Evolutionary conservation across 257 asterid species (phyloP).

Genomic region (Nicotiana obtusifolia): DNA sequence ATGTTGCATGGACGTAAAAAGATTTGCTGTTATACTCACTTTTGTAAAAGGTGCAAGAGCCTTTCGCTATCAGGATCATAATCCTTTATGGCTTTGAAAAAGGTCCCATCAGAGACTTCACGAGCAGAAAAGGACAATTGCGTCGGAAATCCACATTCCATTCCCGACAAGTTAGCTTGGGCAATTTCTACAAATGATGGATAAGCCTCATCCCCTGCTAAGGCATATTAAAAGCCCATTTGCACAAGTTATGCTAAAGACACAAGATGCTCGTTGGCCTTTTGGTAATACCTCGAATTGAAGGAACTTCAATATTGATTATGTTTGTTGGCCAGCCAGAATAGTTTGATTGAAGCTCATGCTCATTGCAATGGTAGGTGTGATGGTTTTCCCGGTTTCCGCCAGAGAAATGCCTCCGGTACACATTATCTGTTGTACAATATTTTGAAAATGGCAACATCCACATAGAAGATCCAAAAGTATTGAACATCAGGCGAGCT

Average conservation of each 20-base stretch:
- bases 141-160: slow-evolving; percentile 78
- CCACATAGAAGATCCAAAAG: slow-evolving; percentile 95
- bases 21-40: slow-evolving; percentile 42
- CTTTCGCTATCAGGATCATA: slow-evolving; percentile 85
- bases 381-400: slow-evolving; percentile 49
- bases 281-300: slow-evolving; percentile 49
- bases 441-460: slow-evolving; percentile 90
- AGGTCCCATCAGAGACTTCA: slow-evolving; percentile 90
- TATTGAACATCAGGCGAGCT: slow-evolving; percentile 94
- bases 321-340: slow-evolving; percentile 99
- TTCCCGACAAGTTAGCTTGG: slow-evolving; percentile 47
- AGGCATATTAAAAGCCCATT: slow-evolving; percentile 21
- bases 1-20: slow-evolving; percentile 9
- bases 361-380: slow-evolving; percentile 62
- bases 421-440: slow-evolving; percentile 72
- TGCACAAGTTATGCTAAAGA: slow-evolving; percentile 14
- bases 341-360: slow-evolving; percentile 59
- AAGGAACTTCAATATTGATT: slow-evolving; percentile 81
- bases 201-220: slow-evolving; percentile 70
- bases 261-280: background rate
- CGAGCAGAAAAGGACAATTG: slow-evolving; percentile 94
- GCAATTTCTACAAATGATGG: slow-evolving; percentile 60
- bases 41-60: slow-evolving; percentile 53
- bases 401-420: slow-evolving; percentile 67
- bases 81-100: slow-evolving; percentile 72